A percentile compares a stretch with the other conserved stretches of the same genome.
Conservation (phyloP, 225 moss, liverwort and hornwort genomes). For the Neckera pumila region DNA sequence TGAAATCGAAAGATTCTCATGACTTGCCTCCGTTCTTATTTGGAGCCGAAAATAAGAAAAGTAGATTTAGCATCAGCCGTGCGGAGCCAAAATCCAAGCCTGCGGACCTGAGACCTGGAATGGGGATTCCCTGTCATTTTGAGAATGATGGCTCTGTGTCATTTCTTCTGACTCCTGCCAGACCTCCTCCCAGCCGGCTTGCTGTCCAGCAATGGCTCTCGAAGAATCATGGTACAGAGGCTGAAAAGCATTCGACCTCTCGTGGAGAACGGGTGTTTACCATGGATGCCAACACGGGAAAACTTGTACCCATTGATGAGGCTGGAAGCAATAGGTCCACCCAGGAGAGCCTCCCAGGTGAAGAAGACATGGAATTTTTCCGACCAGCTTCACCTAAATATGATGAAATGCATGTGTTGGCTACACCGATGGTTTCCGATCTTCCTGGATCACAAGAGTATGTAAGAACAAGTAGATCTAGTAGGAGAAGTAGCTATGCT, state of each 20-base stretch:
- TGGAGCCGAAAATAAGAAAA: slow-evolving; percentile 52
- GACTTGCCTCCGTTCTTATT: slow-evolving; percentile 73
- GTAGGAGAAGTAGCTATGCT: not conserved
- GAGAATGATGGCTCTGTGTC: slow-evolving; percentile 75
- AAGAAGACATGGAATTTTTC: slow-evolving; percentile 39
- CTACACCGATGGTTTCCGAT: slow-evolving; percentile 29
- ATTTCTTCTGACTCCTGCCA: slow-evolving; percentile 70
- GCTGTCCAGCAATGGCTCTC: slow-evolving; percentile 66
- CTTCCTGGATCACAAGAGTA: slow-evolving; percentile 28
- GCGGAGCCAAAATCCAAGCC: slow-evolving; percentile 21
- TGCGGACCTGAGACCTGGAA: slow-evolving; percentile 25
- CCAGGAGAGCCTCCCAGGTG: slow-evolving; percentile 47
- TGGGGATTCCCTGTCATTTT: slow-evolving; percentile 62
- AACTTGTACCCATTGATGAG: slow-evolving; percentile 66
- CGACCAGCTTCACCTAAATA: slow-evolving; percentile 97
- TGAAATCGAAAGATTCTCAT: slow-evolving; percentile 61
- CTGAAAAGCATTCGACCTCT: not conserved
- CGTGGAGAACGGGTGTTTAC: slow-evolving; percentile 73
- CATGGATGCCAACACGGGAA: slow-evolving; percentile 92
- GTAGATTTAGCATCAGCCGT: slow-evolving; percentile 45
- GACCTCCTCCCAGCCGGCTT: slow-evolving; percentile 52
- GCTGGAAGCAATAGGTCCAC: slow-evolving; percentile 51
- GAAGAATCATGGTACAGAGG: slow-evolving; percentile 16
- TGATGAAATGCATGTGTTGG: slow-evolving; percentile 80
- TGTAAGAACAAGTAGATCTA: not conserved